Percentiles rank a stretch among this genome's conserved stretches.
These are phyloP conservation scores for Ganoderma leucocontextum DNA, from an alignment of 1,284 basidiomycete species.

Conservation along the genomic window DNA sequence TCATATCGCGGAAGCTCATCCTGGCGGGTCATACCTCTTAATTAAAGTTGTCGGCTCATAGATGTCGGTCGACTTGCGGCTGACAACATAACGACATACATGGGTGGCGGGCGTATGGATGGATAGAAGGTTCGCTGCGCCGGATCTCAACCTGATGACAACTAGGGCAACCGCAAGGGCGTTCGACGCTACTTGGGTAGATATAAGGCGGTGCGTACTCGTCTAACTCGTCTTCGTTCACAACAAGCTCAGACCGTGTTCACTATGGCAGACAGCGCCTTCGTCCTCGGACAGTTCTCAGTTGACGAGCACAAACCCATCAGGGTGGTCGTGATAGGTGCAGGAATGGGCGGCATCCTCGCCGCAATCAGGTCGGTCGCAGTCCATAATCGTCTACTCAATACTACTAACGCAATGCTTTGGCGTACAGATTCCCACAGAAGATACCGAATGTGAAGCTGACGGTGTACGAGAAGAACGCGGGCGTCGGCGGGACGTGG, in stretches of 20 bases:
- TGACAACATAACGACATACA: no score
- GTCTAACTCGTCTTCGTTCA: not conserved
- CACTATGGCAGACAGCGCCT: not conserved
- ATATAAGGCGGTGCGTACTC: not conserved
- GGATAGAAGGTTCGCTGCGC: not conserved
- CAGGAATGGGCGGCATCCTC: slow-evolving; percentile 62
- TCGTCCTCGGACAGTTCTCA: slow-evolving; percentile 40
- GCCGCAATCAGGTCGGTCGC: slow-evolving; percentile 55
- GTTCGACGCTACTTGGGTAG: not conserved
- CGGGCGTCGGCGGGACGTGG: slow-evolving; percentile 69
- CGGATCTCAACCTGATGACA: not conserved
- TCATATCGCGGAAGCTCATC: no score
- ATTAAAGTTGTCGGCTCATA: no score
- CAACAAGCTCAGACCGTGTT: not conserved
- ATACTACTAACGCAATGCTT: not conserved
- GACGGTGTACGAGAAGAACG: slow-evolving; percentile 63
- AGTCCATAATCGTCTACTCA: no score
- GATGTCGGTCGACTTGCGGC: no score
- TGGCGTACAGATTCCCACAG: slow-evolving; percentile 53
- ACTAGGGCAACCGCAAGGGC: not conserved
- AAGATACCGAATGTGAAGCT: slow-evolving; percentile 58
- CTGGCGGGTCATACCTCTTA: no score
- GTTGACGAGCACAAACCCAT: slow-evolving; percentile 59
- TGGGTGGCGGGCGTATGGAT: not conserved
- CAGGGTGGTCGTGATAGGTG: slow-evolving; percentile 59